A percentile compares a stretch with the other conserved stretches of the same genome.
Evolutionary conservation across 495 filamentous ascomycete species (phyloP).

Genomic region (Penicillium cataractarum): DNA sequence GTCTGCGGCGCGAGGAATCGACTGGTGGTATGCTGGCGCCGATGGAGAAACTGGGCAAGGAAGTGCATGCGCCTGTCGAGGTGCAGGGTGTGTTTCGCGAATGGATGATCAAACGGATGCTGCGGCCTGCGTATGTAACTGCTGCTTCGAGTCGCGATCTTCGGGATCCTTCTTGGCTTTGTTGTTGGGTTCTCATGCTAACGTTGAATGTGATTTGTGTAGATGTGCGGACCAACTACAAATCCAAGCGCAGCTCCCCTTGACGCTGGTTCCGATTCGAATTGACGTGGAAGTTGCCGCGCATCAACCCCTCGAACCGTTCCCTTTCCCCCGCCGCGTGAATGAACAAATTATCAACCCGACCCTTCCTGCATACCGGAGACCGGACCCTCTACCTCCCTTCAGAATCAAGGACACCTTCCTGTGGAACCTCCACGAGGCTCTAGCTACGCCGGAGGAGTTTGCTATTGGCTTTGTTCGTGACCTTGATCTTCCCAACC

Average conservation of each 20-base stretch:
- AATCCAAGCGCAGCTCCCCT: conserved; percentile 80
- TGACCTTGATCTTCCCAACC: conserved; percentile 88
- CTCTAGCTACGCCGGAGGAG: conserved; percentile 89
- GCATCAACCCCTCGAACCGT: conserved; percentile 72
- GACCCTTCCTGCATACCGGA: conserved; percentile 71
- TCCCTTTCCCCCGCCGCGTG: conserved; percentile 65
- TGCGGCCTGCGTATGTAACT: conserved; percentile 50
- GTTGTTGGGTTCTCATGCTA: conserved; percentile 6
- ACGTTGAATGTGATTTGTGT: conserved; percentile 10
- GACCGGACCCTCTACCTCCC: conserved; percentile 74
- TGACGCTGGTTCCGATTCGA: conserved; percentile 92
- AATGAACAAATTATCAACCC: conserved; percentile 65
- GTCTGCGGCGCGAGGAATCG: conserved; percentile 76
- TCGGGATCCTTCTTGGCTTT: conserved; percentile 4
- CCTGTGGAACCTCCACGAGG: conserved; percentile 97
- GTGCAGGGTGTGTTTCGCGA: conserved; percentile 90
- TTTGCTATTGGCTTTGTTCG: conserved; percentile 91
- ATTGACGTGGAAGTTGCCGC: conserved; percentile 90
- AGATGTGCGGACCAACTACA: conserved; percentile 68
- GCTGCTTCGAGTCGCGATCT: background rate
- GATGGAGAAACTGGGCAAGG: conserved; percentile 80
- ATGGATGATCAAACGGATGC: conserved; percentile 84
- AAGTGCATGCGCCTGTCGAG: conserved; percentile 76
- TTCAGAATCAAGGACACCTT: conserved; percentile 92
- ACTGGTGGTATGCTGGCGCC: conserved; percentile 60